These are phyloP conservation scores for Arthroderma sp. DNA, from an alignment of 2,329 filamentous ascomycete species.

Conservation along the genomic window DNA sequence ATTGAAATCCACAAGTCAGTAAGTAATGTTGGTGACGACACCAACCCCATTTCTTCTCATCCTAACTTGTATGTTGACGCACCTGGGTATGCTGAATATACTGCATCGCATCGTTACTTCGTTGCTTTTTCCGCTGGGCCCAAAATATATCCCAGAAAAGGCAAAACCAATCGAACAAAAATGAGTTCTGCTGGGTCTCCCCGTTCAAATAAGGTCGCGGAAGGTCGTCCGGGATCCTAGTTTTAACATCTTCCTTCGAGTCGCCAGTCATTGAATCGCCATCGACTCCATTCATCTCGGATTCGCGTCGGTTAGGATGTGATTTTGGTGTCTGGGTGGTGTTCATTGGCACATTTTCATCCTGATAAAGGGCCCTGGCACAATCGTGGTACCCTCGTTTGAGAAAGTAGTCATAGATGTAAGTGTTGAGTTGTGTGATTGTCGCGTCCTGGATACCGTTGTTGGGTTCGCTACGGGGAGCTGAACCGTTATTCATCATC, in stretches of 20 bases:
- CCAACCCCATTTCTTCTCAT: neutral
- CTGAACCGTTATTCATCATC: constrained; percentile 40
- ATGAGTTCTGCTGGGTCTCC: constrained; percentile 54
- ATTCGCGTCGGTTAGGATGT: constrained; percentile 54
- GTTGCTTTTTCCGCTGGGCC: constrained; percentile 60
- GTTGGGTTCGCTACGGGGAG: constrained; percentile 30
- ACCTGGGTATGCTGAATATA: constrained; percentile 80
- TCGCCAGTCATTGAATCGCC: constrained; percentile 75
- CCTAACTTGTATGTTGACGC: neutral
- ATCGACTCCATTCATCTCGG: constrained; percentile 58
- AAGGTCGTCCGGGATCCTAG: constrained; percentile 66
- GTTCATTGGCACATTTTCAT: constrained; percentile 49
- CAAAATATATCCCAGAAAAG: constrained; percentile 94
- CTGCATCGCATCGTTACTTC: constrained; percentile 51
- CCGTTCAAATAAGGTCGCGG: constrained; percentile 50
- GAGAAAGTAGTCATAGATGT: constrained; percentile 65
- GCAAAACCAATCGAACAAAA: constrained; percentile 95
- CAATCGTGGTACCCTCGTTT: constrained; percentile 73
- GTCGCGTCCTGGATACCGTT: constrained; percentile 23
- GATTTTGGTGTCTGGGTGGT: constrained; percentile 45
- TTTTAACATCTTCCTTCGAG: constrained; percentile 60
- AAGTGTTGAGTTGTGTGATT: constrained; percentile 44
- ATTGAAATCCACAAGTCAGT: constrained; percentile 17
- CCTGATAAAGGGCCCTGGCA: constrained; percentile 59
- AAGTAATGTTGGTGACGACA: neutral